Base-by-base conservation (phyloP, 2,329 filamentous ascomycete genomes). In the Talaromyces sp. region DNA sequence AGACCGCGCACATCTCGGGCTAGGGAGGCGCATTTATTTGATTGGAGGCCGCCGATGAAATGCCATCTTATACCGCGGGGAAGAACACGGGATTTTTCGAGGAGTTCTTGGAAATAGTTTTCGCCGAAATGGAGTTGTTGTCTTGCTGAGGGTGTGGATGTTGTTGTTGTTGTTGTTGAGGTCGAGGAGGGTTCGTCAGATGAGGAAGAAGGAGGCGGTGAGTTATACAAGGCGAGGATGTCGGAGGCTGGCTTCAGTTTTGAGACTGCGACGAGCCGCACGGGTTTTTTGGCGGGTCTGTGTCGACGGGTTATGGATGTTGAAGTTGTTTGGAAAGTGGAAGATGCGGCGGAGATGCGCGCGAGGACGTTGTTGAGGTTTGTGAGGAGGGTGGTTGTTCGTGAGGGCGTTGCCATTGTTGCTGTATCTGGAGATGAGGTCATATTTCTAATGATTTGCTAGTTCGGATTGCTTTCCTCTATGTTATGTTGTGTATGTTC, bases 171-270 rank as follows among this genome's bases (percentile, higher is more conserved):
- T 4, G 37, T 8, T 17, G 77, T 73, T 31, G 77, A 72, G 1
- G 81, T 78, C 0, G 79, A 74, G 66, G 39, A 36, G 13, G 41
- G 13, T 13, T 43, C 54, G 31, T 46, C 39, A 13, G 80, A 21
- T 21, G 48, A 19, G 33, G 39, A 2, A 28, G 76, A 95, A 87
- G 55, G 37, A 6, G 51, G 9, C 1, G 51, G 83, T 25, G 36
- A 28, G 76, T n/a, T n/a, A n/a, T 95, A 88, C 1, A 99, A 83
- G 31, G 91, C 88, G 57, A 96, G 81, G 67, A 99, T 89, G 73
- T 99, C 94, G 67, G 89, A 89, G 60, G 87, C 90, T 13, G 94
- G 93, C 77, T 99, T 97, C 64, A 97, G 81, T 75, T 99, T 99
- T 40, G 92, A 97, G 52, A 99, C 94, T 28, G 94, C 93, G 41